Conservation (phyloP, 371 early-diverging fungal species). For the Amoeboaphelidium protococcarum region DNA sequence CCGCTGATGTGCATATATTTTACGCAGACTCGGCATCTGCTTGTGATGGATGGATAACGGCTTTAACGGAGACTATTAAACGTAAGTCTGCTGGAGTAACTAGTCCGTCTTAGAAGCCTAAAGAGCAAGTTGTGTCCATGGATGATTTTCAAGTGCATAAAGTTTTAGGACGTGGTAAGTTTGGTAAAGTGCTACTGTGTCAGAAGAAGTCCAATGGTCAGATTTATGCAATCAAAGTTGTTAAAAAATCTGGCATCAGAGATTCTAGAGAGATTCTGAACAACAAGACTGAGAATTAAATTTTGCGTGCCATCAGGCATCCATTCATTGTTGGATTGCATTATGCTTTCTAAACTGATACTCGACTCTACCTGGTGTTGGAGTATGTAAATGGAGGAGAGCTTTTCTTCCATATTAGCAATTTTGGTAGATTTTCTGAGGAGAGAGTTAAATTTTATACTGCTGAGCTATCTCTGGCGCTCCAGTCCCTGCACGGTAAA, state of each 20-base stretch:
- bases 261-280: conserved; percentile 9
- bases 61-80: too few species aligned
- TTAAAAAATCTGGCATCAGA: conserved; percentile 12
- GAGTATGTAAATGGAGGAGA: conserved; percentile 10
- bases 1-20: too few species aligned
- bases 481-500: conserved; percentile 13
- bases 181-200: conserved; percentile 21
- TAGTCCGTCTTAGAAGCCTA: background rate
- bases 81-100: too few species aligned
- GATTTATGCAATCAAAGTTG: conserved; percentile 22
- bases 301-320: conserved; percentile 7
- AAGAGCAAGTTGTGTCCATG: conserved; percentile 5
- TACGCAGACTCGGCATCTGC: too few species aligned
- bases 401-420: conserved; percentile 7
- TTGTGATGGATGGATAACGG: too few species aligned
- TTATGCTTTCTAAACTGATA: conserved; percentile 1
- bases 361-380: background rate
- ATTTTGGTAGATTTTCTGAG: conserved; percentile 2
- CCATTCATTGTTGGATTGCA: conserved; percentile 4
- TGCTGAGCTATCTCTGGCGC: conserved; percentile 9
- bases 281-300: conserved; percentile 11
- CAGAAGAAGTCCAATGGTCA: conserved; percentile 11
- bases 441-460: conserved; percentile 8
- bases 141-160: conserved; percentile 21
- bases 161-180: conserved; percentile 25